A percentile compares a stretch with the other conserved stretches of the same genome.
phyloP scores from a whole-genome alignment of 176 grass and related monocot species.

The Cenchrus purpureus region DNA sequence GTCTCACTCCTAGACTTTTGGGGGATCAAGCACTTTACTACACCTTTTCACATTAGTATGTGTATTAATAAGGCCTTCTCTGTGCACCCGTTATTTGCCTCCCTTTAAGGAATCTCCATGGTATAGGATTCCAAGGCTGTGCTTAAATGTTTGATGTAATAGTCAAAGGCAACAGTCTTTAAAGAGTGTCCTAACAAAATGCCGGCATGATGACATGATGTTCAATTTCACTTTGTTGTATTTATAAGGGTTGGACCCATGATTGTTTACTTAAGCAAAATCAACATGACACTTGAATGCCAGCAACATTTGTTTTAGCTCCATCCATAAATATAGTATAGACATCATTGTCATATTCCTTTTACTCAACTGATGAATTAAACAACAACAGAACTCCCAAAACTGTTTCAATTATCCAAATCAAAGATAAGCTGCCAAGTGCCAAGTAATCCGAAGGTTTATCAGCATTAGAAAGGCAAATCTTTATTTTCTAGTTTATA shows the following conservation, averaged over 20 bases:
- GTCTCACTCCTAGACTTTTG: constrained; percentile 53
- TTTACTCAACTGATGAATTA: constrained; percentile 44
- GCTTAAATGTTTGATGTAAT: constrained; percentile 56
- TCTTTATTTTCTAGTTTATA: neutral
- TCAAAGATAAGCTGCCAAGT: constrained; percentile 37
- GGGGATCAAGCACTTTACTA: constrained; percentile 53
- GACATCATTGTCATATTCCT: constrained; percentile 51
- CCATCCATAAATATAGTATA: constrained; percentile 53
- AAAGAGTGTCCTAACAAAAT: constrained; percentile 64
- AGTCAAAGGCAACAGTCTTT: constrained; percentile 54
- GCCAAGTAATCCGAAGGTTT: constrained; percentile 40
- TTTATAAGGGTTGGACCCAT: constrained; percentile 58
- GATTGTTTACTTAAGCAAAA: constrained; percentile 45
- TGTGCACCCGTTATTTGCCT: constrained; percentile 34
- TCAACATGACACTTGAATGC: constrained; percentile 61
- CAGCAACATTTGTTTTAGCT: constrained; percentile 50
- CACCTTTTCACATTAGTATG: constrained; percentile 58
- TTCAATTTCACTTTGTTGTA: constrained; percentile 57
- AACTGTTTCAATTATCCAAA: constrained; percentile 44
- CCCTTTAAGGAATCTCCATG: constrained; percentile 44
- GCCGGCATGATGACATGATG: constrained; percentile 38
- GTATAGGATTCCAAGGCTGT: constrained; percentile 46
- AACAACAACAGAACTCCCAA: constrained; percentile 43
- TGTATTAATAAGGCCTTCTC: constrained; percentile 54
- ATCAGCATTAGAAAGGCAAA: constrained; percentile 2